A percentile compares a stretch with the other conserved stretches of the same genome.
Evolutionary conservation across 345 rosid genomes (phyloP).

Genomic region (Citrus cavaleriei): DNA sequence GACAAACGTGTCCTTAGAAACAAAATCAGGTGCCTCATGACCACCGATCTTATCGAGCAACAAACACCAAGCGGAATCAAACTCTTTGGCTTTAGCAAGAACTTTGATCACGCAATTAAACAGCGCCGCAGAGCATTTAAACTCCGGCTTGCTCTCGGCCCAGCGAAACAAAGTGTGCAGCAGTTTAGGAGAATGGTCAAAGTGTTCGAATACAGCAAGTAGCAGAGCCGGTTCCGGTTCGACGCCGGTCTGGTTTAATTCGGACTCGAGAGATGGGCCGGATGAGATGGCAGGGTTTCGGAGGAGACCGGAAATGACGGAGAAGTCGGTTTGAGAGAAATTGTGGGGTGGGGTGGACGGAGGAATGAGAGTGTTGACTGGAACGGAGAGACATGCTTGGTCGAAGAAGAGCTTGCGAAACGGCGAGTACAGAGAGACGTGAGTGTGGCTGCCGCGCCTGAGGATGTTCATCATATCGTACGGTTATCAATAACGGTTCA

Average conservation of each 20-base stretch:
- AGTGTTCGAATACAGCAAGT: slow-evolving; percentile 47
- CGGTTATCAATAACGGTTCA: too few species aligned
- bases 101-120: slow-evolving; percentile 46
- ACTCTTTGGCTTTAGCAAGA: slow-evolving; percentile 66
- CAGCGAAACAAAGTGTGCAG: slow-evolving; percentile 55
- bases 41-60: slow-evolving; percentile 46
- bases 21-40: slow-evolving; percentile 30
- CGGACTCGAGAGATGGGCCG: slow-evolving; percentile 45
- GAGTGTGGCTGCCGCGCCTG: slow-evolving; percentile 15
- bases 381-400: slow-evolving; percentile 30
- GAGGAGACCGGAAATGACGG: slow-evolving; percentile 48
- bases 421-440: neutral
- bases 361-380: slow-evolving; percentile 29
- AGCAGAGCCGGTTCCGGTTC: slow-evolving; percentile 48
- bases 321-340: slow-evolving; percentile 39
- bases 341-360: slow-evolving; percentile 13
- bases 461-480: neutral
- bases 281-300: slow-evolving; percentile 33
- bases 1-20: slow-evolving; percentile 61
- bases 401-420: slow-evolving; percentile 22
- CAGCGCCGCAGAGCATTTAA: slow-evolving; percentile 37
- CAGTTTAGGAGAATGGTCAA: slow-evolving; percentile 66
- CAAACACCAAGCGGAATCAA: slow-evolving; percentile 68
- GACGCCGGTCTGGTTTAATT: slow-evolving; percentile 50
- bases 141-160: slow-evolving; percentile 67